Conservation (phyloP, 2,329 filamentous ascomycete species). For the Colletotrichum acutatum region DNA sequence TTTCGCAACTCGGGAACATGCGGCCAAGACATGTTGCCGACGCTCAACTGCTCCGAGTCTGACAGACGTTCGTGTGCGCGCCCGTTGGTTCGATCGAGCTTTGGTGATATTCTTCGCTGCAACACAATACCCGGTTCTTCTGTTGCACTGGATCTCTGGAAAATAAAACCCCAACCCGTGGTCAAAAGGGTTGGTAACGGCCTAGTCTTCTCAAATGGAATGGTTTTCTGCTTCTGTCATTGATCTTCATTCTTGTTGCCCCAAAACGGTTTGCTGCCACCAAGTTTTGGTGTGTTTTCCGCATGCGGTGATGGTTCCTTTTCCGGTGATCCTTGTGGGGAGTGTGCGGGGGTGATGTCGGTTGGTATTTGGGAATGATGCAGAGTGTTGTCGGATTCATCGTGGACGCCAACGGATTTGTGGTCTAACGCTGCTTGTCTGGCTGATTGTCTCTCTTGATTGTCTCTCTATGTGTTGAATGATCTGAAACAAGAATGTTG, state of each 20-base stretch:
- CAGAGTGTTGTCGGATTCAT: slow-evolving; percentile 7
- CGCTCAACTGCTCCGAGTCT: slow-evolving; percentile 35
- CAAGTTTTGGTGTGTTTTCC: neutral
- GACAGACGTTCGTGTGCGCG: slow-evolving; percentile 36
- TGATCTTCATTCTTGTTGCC: slow-evolving; percentile 28
- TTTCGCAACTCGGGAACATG: slow-evolving; percentile 24
- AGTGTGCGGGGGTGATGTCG: neutral
- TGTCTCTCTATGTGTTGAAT: slow-evolving; percentile 17
- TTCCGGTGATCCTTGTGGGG: neutral
- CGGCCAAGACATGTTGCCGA: slow-evolving; percentile 33
- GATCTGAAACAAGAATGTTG: slow-evolving; percentile 9
- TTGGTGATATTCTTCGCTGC: slow-evolving; percentile 37
- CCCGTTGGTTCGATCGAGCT: slow-evolving; percentile 39
- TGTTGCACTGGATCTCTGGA: slow-evolving; percentile 38
- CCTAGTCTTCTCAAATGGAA: slow-evolving; percentile 35
- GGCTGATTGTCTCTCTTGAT: slow-evolving; percentile 15
- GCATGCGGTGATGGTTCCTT: slow-evolving; percentile 18
- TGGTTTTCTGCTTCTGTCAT: slow-evolving; percentile 34
- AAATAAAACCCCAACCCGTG: slow-evolving; percentile 34
- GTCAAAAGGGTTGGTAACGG: slow-evolving; percentile 34
- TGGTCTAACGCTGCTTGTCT: slow-evolving; percentile 29
- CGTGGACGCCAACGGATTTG: slow-evolving; percentile 12
- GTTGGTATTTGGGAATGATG: neutral
- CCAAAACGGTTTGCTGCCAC: neutral
- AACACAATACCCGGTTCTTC: slow-evolving; percentile 38